Evolutionary conservation across 441 rosid genomes (phyloP).

Genomic region (Lepidium campestre): DNA sequence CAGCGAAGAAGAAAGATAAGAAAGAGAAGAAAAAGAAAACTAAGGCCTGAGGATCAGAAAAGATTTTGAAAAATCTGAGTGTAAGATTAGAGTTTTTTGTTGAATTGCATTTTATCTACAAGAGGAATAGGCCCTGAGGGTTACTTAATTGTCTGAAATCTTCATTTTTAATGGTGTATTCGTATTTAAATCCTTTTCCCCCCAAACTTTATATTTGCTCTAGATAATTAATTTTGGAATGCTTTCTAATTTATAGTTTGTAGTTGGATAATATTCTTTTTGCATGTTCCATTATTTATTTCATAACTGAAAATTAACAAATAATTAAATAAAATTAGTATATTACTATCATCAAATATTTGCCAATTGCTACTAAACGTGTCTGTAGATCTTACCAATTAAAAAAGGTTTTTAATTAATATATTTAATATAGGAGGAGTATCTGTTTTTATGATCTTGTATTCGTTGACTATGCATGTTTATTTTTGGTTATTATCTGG

Average conservation of each 20-base stretch:
- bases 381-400: not conserved
- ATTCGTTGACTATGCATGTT: constrained; percentile 4
- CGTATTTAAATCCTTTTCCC: not conserved
- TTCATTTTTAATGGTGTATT: not conserved
- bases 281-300: not conserved
- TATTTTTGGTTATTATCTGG: not conserved
- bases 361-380: constrained; percentile 13
- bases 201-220: not conserved
- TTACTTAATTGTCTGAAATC: not conserved
- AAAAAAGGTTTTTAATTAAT: not conserved
- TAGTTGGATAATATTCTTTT: not conserved
- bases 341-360: not conserved
- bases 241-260: not conserved
- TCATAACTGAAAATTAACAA: not conserved
- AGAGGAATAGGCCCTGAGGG: not conserved
- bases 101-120: not conserved
- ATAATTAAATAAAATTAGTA: not conserved
- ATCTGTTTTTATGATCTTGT: not conserved
- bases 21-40: constrained; percentile 47
- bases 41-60: constrained; percentile 22
- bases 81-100: constrained; percentile 8
- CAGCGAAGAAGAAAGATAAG: constrained; percentile 50
- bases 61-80: not conserved
- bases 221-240: not conserved
- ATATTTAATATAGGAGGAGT: not conserved